These are phyloP conservation scores for Capsaspora owczarzaki DNA, from an alignment of 78 protist species.

Conservation along the genomic window DNA sequence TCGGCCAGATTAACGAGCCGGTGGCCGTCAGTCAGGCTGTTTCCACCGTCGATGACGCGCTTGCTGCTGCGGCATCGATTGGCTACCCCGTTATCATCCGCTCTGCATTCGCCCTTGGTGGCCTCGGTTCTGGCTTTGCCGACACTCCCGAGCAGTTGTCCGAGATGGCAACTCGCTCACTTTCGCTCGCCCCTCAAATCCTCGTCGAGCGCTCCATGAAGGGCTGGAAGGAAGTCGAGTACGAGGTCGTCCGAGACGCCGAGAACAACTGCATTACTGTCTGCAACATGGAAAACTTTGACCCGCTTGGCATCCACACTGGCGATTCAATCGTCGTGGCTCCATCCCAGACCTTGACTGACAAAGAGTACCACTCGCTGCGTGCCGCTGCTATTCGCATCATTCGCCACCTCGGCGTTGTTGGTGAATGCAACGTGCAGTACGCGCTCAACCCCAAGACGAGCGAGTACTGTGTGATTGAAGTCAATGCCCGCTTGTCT, in stretches of 20 bases:
- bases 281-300: conserved; percentile 98
- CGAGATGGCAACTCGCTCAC: conserved; percentile 48
- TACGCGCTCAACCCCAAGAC: conserved; percentile 90
- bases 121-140: conserved; percentile 92
- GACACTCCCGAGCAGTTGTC: conserved; percentile 61
- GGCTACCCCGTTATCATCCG: conserved; percentile 90
- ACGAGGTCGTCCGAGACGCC: conserved; percentile 94
- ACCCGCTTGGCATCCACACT: conserved; percentile 94
- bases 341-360: conserved; percentile 89
- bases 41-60: conserved; percentile 49
- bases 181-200: conserved; percentile 71
- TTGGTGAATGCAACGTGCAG: conserved; percentile 97
- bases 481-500: conserved; percentile 92
- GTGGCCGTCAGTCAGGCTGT: conserved; percentile 65
- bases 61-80: conserved; percentile 41
- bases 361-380: conserved; percentile 89
- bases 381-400: conserved; percentile 75
- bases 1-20: conserved; percentile 72
- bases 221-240: conserved; percentile 98
- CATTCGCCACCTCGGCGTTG: conserved; percentile 90
- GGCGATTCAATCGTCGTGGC: conserved; percentile 98
- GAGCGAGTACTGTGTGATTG: conserved; percentile 70
- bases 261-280: conserved; percentile 96
- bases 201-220: conserved; percentile 82
- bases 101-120: conserved; percentile 93